Base-by-base conservation (phyloP, 495 filamentous ascomycete species). In the Gamarada debralockiae region DNA sequence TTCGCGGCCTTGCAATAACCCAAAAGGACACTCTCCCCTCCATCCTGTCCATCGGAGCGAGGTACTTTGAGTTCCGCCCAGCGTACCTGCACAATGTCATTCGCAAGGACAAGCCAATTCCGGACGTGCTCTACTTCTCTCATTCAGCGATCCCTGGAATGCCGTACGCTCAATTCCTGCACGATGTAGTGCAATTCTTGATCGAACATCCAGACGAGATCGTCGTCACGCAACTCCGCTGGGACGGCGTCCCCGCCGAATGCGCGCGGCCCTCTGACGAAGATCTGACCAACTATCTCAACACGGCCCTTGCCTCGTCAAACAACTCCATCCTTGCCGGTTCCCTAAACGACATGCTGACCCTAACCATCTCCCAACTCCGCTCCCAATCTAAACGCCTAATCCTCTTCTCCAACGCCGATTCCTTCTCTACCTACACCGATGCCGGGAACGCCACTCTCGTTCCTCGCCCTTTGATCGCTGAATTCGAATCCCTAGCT, bases 1-100 rank as follows among this genome's bases (percentile, higher is more conserved):
- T 81, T 59, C 64, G 62, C 43, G 70, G 68, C 18, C 63, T 79
- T n/a, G 70, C 77, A 52, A 71, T 79, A 38, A 81, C 75, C 33
- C 77, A 81, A 50, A 81, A 81, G 52, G 74, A 80, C 52, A 57
- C 53, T 31, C 62, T 80, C 3, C 56, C 65, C 23, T 57, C 66
- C 15, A 72, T 80, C 52, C 67, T 81, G 33, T 52, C 48, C 31
- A 67, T 80, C 34, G 77, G 78, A 7, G 73, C 75, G 0, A 62
- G 78, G 17, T 81, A 79, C 60, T 81, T 80, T 40, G 78, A 80
- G 63, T 78, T 78, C 48, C 70, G 78, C 7, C 77, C 78, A 1
- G 76, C 78, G 1, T 69, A 72, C 33, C 65, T 74, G 21, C 73
- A 77, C 53, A 60, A 56, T 2, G 60, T 54, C 41, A 61, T 79